phyloP scores from a whole-genome alignment of 768 basidiomycete species.

The Dioszegia crocea region DNA sequence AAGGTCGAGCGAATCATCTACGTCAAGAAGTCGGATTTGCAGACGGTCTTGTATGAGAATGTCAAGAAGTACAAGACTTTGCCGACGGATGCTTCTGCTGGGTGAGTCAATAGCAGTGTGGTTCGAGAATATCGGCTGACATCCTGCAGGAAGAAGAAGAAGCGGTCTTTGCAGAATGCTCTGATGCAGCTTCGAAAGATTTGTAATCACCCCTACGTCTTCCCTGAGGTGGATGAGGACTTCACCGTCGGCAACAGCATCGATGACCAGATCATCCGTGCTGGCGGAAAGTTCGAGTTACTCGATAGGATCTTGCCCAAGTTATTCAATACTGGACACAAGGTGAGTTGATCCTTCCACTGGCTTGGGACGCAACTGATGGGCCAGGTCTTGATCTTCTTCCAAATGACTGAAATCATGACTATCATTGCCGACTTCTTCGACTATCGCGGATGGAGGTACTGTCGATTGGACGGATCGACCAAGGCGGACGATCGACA shows the following conservation, averaged over 20 bases:
- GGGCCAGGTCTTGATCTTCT: slow-evolving; percentile 87
- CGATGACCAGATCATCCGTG: slow-evolving; percentile 77
- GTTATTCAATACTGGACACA: slow-evolving; percentile 84
- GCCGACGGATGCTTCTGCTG: slow-evolving; percentile 61
- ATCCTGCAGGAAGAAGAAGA: not conserved
- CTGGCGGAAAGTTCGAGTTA: slow-evolving; percentile 90
- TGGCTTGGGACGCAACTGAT: not conserved
- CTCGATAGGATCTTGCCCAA: slow-evolving; percentile 88
- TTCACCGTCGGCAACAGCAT: slow-evolving; percentile 77
- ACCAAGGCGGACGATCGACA: slow-evolving; percentile 96
- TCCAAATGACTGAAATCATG: slow-evolving; percentile 99
- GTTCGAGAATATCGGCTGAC: slow-evolving; percentile 2
- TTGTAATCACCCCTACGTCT: slow-evolving; percentile 95
- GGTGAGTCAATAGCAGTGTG: slow-evolving; percentile 23
- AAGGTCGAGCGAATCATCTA: slow-evolving; percentile 98
- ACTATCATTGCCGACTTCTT: slow-evolving; percentile 96
- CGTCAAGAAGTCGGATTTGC: slow-evolving; percentile 86
- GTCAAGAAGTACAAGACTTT: slow-evolving; percentile 96
- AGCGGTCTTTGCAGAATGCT: slow-evolving; percentile 62
- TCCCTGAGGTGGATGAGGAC: slow-evolving; percentile 90
- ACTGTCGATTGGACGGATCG: slow-evolving; percentile 89
- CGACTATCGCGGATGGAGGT: slow-evolving; percentile 77
- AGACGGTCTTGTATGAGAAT: slow-evolving; percentile 88
- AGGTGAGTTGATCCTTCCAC: slow-evolving; percentile 57
- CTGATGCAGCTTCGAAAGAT: slow-evolving; percentile 98